phyloP scores from a whole-genome alignment of 2,329 filamentous ascomycete species.

The Curvularia sp. region DNA sequence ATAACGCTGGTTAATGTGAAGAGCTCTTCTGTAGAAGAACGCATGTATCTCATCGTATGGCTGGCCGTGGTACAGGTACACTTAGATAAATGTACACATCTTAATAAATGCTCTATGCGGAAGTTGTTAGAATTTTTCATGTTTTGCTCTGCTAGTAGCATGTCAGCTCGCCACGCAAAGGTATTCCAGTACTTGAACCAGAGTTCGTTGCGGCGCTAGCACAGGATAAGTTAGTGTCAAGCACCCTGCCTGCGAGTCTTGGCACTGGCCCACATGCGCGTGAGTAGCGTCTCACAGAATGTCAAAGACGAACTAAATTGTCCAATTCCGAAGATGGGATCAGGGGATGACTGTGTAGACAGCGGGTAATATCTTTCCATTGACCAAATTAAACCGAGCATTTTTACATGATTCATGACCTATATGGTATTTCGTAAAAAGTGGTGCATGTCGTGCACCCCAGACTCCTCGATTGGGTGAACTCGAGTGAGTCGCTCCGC shows the following conservation, averaged over 20 bases:
- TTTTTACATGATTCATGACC: conserved; percentile 1
- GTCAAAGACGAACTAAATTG: not conserved
- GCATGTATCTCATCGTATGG: not conserved
- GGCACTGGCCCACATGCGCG: not conserved
- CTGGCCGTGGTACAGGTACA: not conserved
- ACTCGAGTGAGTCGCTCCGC: not conserved
- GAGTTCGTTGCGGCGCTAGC: not conserved
- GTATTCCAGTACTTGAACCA: not conserved
- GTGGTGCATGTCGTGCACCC: not conserved
- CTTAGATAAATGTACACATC: not conserved
- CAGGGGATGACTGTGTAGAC: not conserved
- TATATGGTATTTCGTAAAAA: not conserved
- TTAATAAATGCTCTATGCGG: too few species aligned
- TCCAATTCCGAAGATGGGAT: not conserved
- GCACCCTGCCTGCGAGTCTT: not conserved
- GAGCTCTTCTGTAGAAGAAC: not conserved
- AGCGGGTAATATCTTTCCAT: not conserved
- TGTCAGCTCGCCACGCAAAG: not conserved
- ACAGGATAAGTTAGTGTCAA: not conserved
- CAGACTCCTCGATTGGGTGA: not conserved
- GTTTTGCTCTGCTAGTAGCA: not conserved
- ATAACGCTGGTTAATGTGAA: not conserved
- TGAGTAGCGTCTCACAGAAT: not conserved
- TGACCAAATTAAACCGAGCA: not conserved
- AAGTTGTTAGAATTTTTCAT: not conserved